Conservation (phyloP, 2,329 filamentous ascomycete species). For the Cryoendolithus antarcticus region DNA sequence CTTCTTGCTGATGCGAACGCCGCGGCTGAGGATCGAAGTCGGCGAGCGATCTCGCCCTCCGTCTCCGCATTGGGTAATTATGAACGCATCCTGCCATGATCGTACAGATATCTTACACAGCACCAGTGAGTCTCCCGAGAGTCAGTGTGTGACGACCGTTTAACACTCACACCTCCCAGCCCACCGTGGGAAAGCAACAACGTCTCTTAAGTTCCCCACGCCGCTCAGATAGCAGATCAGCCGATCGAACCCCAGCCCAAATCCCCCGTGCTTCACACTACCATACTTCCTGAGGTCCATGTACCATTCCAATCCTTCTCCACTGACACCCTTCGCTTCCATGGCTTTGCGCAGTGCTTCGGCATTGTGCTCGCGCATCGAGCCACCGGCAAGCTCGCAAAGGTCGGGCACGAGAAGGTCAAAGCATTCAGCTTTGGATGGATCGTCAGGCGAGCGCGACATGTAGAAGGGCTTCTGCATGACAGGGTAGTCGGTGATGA, state of each 20-base stretch:
- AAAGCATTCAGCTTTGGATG: constrained; percentile 53
- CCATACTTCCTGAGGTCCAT: constrained; percentile 79
- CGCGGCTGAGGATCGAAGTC: no score
- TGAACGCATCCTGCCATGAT: no score
- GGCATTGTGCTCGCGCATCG: constrained; percentile 73
- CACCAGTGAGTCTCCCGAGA: neutral
- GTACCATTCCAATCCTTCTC: constrained; percentile 59
- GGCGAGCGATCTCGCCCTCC: no score
- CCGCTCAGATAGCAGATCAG: constrained; percentile 74
- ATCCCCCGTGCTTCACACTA: constrained; percentile 83
- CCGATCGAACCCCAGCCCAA: constrained; percentile 81
- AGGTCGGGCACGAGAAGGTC: constrained; percentile 77
- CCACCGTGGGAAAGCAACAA: constrained; percentile 75
- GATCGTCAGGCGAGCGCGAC: constrained; percentile 38
- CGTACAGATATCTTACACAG: neutral
- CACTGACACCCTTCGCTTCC: constrained; percentile 50
- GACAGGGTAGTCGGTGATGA: constrained; percentile 87
- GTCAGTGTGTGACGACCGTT: neutral
- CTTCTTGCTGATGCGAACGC: no score
- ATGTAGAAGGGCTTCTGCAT: constrained; percentile 89
- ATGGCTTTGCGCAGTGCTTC: constrained; percentile 57
- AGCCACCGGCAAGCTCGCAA: constrained; percentile 79
- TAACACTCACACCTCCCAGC: constrained; percentile 31
- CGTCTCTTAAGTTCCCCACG: constrained; percentile 69
- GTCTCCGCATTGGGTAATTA: no score